Conservation (phyloP, 805 yeast genomes). For the Wickerhamiella galacta region DNA sequence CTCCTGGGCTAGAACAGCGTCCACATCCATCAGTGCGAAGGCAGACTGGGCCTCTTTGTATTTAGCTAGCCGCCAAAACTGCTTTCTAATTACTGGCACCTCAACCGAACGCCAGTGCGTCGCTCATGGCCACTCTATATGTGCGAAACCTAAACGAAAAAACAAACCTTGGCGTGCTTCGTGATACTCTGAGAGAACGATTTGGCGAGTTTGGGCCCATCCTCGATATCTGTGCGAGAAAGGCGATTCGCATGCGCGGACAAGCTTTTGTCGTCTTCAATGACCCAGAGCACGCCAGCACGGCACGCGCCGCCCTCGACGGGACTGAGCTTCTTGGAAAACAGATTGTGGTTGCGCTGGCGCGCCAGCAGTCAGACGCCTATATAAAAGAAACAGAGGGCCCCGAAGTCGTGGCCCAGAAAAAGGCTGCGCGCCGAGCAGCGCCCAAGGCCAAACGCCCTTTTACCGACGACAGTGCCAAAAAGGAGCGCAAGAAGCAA, state of each 20-base stretch:
- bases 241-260: slow-evolving; percentile 52
- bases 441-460: no score
- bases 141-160: slow-evolving; percentile 59
- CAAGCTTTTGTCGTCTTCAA: slow-evolving; percentile 63
- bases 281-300: slow-evolving; percentile 26
- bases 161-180: slow-evolving; percentile 36
- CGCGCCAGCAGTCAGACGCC: slow-evolving; percentile 7
- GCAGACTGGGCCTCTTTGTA: no score
- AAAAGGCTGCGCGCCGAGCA: neutral
- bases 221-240: slow-evolving; percentile 36
- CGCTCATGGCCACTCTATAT: slow-evolving; percentile 27
- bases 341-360: slow-evolving; percentile 27
- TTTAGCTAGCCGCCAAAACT: no score
- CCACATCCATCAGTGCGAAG: no score
- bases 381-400: neutral
- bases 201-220: slow-evolving; percentile 35
- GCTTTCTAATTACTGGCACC: neutral
- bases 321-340: slow-evolving; percentile 30
- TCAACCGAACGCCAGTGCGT: neutral
- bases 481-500: neutral
- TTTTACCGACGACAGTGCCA: no score
- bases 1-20: no score
- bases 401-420: neutral
- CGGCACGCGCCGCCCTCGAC: slow-evolving; percentile 28
- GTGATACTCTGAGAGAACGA: slow-evolving; percentile 25